A percentile compares a stretch with the other conserved stretches of the same genome.
Conservation (phyloP, 2,329 filamentous ascomycete species). For the Aspergillus sp. region DNA sequence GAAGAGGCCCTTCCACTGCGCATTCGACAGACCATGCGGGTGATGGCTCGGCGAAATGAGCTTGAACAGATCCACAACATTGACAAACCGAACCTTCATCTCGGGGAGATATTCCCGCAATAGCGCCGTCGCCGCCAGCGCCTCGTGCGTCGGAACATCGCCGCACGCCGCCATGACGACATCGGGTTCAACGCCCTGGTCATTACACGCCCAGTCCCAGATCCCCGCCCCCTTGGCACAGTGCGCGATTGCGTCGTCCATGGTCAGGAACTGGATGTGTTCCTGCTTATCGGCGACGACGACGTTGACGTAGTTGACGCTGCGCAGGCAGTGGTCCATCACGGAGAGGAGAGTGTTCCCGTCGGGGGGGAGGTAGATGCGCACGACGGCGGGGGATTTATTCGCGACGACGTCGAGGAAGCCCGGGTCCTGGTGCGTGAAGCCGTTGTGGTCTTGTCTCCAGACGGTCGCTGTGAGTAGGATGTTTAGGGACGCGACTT, state of each 20-base stretch:
- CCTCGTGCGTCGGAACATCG: slow-evolving; percentile 74
- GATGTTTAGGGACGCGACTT: slow-evolving; percentile 77
- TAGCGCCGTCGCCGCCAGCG: slow-evolving; percentile 74
- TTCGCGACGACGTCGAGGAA: slow-evolving; percentile 81
- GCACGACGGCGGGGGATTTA: slow-evolving; percentile 78
- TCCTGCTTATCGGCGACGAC: slow-evolving; percentile 80
- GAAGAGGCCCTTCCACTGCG: slow-evolving; percentile 71
- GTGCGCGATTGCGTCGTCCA: slow-evolving; percentile 73
- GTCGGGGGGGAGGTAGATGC: slow-evolving; percentile 80
- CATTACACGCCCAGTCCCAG: slow-evolving; percentile 77
- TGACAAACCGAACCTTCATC: slow-evolving; percentile 78
- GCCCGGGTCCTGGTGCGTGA: slow-evolving; percentile 79
- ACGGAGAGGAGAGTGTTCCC: slow-evolving; percentile 77
- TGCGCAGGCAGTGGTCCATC: slow-evolving; percentile 75
- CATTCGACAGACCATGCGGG: slow-evolving; percentile 71
- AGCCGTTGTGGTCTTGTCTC: slow-evolving; percentile 83
- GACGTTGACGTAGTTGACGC: slow-evolving; percentile 79
- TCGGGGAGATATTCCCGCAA: slow-evolving; percentile 72
- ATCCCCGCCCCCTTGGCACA: slow-evolving; percentile 80
- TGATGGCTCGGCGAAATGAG: slow-evolving; percentile 72
- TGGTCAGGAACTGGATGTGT: slow-evolving; percentile 74
- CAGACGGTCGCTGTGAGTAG: slow-evolving; percentile 78
- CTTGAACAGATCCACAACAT: slow-evolving; percentile 81
- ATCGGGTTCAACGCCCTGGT: slow-evolving; percentile 70
- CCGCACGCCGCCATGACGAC: slow-evolving; percentile 77